A percentile compares a stretch with the other conserved stretches of the same genome.
phyloP scores from a whole-genome alignment of 163 green algal genomes.

The Chloromonas sp. region DNA sequence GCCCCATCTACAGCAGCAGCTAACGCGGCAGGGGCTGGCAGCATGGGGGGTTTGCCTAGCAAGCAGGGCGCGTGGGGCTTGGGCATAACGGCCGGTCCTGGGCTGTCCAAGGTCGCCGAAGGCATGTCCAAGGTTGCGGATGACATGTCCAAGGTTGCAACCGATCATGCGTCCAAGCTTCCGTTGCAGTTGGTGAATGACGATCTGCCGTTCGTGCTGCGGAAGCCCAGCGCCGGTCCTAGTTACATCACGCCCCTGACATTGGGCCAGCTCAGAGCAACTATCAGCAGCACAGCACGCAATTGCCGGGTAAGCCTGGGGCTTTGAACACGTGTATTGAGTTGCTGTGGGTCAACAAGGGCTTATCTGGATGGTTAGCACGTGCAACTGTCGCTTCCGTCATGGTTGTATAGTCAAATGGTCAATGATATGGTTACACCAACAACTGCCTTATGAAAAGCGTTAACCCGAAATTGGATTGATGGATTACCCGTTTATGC shows the following conservation, averaged over 20 bases:
- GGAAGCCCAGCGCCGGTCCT: slow-evolving; percentile 20
- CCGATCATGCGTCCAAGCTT: too few relatives aligned
- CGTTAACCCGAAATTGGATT: too few relatives aligned
- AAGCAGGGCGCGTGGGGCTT: background rate
- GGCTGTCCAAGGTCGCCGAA: too few relatives aligned
- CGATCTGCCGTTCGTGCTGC: slow-evolving; percentile 29
- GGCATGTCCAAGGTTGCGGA: too few relatives aligned
- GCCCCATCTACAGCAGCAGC: background rate
- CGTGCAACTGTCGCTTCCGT: too few relatives aligned
- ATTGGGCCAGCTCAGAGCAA: slow-evolving; percentile 28
- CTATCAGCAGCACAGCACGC: slow-evolving; percentile 18
- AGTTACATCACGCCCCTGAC: slow-evolving; percentile 39
- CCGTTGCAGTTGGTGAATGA: slow-evolving; percentile 7
- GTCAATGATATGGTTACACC: too few relatives aligned
- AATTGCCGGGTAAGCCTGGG: slow-evolving; percentile 5
- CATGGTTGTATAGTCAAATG: too few relatives aligned
- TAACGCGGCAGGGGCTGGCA: background rate
- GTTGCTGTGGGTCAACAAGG: background rate
- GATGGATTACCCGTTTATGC: too few relatives aligned
- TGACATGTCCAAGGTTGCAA: too few relatives aligned
- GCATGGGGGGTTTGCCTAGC: background rate
- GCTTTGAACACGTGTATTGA: background rate
- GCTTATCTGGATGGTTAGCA: too few relatives aligned
- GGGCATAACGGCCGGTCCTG: too few relatives aligned
- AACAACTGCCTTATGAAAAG: too few relatives aligned